These are phyloP conservation scores for Saturnispora besseyi DNA, from an alignment of 805 yeast genomes.

Conservation along the genomic window DNA sequence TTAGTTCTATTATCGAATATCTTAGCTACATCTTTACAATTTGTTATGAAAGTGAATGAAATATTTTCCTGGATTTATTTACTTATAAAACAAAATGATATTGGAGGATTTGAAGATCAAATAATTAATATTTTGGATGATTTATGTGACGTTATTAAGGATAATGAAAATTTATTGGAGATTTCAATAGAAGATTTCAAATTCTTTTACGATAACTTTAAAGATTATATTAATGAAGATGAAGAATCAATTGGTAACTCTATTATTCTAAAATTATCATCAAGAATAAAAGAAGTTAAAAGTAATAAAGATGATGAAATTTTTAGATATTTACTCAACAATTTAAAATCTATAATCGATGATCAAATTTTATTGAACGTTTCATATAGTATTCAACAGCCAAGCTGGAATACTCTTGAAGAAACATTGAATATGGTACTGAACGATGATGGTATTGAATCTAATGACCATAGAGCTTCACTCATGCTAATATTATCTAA, in stretches of 20 bases:
- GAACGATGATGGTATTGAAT: not conserved
- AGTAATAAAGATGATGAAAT: not conserved
- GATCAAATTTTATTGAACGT: constrained; percentile 11
- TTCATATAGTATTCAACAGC: constrained; percentile 7
- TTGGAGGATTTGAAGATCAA: not conserved
- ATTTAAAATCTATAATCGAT: not conserved
- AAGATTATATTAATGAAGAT: not conserved
- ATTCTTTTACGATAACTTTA: not conserved
- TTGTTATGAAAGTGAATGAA: not conserved
- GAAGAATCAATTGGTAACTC: not conserved
- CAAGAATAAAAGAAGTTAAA: not conserved
- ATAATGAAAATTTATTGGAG: not conserved
- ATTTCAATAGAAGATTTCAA: not conserved
- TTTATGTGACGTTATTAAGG: not conserved
- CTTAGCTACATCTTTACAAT: constrained; percentile 2
- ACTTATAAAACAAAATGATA: not conserved
- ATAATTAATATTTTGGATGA: not conserved
- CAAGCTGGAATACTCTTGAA: not conserved
- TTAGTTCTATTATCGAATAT: constrained; percentile 8
- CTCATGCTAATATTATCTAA: constrained; percentile 10
- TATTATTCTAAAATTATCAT: not conserved
- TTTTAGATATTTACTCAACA: not conserved
- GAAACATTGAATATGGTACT: not conserved
- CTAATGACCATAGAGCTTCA: not conserved
- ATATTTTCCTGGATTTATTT: not conserved